Evolutionary conservation across 148 eudicot species (phyloP), one percentile per base, ranked within the genome.

Genomic region (Chenopodium suecicum): DNA sequence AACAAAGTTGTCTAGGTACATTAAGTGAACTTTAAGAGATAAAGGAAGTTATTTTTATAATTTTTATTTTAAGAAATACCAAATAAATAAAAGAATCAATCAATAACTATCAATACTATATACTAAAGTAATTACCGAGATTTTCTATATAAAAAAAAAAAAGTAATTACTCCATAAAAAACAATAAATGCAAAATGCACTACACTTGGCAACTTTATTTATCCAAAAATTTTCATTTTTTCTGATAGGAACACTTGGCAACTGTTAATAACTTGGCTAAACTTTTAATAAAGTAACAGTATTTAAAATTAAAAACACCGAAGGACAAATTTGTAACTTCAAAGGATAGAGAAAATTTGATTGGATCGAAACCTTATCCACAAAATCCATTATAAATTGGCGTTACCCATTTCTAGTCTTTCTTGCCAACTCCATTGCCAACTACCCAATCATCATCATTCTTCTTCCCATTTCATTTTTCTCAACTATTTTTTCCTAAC

Each of bases 301-400:
- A 48, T 23, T 9, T 37, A 37, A n/a, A 62, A 11, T 3, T 31
- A 41, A 73, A n/a, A 37, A 62, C 10, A 6, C 16, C 7, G 12
- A 83, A 52, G 85, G 85, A 3, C n/a, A 29, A 9, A 22, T n/a
- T 65, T 3, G 85, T 73, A 47, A 78, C 31, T 74, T 11, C 37
- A 6, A 0, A 17, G 12, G 67, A 70, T 52, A 54, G 67, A 79
- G 52, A 79, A 79, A 79, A 34, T 44, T 12, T 13, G 52, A 74
- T 56, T 22, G 31, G 67, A 79, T 70, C 60, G 80, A 54, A 74
- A 83, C 86, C 80, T 84, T 84, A 84, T 84, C 86, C 86, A 80
- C 8, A 62, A 25, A 60, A 82, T 58, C 23, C 82, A 31, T 80
- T 84, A 79, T 84, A 79, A 79, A 79, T 81, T 29, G 11, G 41